Percentiles rank a stretch among this genome's conserved stretches.
phyloP scores from a whole-genome alignment of 345 rosid genomes.

The Psidium friedrichsthalianum region DNA sequence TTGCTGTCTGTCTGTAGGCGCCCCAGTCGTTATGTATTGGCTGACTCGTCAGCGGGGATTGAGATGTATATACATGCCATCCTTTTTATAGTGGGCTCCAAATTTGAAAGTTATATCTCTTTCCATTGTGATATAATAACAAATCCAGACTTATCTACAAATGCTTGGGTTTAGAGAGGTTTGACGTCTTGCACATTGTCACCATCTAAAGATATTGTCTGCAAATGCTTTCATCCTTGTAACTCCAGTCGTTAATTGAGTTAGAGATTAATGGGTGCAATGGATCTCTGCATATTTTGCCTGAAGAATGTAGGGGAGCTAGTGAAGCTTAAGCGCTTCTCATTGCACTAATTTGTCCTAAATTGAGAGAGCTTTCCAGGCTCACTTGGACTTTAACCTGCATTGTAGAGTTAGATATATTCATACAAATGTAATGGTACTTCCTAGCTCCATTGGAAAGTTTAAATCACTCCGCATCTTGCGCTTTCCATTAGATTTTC shows the following conservation, averaged over 20 bases:
- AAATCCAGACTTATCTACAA: too few species aligned
- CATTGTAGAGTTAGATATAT: background rate
- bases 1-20: too few species aligned
- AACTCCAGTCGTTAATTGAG: background rate
- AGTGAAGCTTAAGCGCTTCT: background rate
- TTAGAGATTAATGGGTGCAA: background rate
- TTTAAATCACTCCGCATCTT: background rate
- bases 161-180: too few species aligned
- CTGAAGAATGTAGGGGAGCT: background rate
- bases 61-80: too few species aligned
- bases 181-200: too few species aligned
- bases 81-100: accelerated
- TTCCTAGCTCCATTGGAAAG: background rate
- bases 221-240: too few species aligned
- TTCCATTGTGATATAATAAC: background rate
- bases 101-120: background rate
- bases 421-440: background rate
- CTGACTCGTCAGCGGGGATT: too few species aligned
- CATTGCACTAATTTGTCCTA: background rate
- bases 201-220: accelerated
- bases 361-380: background rate
- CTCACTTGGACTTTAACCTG: background rate
- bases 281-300: background rate
- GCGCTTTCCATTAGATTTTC: background rate
- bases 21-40: too few species aligned